Conservation (phyloP, 1,284 basidiomycete species). For the Cryptococcus wingfieldii region DNA sequence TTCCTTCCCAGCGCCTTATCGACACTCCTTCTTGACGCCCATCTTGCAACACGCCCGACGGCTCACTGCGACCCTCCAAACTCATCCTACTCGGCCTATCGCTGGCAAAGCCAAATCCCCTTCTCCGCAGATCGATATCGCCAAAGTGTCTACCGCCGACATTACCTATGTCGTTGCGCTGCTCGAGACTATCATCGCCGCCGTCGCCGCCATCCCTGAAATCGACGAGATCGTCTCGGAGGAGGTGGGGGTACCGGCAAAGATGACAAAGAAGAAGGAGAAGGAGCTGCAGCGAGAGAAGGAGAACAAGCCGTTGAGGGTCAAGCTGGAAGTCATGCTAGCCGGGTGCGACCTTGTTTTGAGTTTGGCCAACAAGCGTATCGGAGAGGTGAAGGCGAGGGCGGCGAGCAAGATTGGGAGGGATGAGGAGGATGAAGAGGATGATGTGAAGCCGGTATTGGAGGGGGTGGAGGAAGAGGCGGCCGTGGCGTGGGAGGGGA, state of each 20-base stretch:
- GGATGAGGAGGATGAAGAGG: background rate
- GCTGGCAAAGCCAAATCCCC: constrained; percentile 1
- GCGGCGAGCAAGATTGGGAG: constrained; percentile 4
- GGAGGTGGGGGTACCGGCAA: background rate
- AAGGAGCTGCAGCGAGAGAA: constrained; percentile 12
- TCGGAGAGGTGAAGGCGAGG: constrained; percentile 20
- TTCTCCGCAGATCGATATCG: background rate
- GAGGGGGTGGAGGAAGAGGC: background rate
- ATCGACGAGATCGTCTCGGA: background rate
- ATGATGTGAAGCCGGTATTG: background rate
- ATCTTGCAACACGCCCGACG: constrained; percentile 11
- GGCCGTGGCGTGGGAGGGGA: constrained; percentile 14
- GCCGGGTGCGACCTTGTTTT: constrained; percentile 22
- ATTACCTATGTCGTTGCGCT: background rate
- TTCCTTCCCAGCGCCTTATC: constrained; percentile 1
- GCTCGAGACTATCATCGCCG: constrained; percentile 1
- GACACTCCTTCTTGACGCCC: constrained; percentile 8
- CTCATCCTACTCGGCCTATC: constrained; percentile 10
- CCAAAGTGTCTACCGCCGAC: background rate
- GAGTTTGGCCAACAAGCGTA: constrained; percentile 23
- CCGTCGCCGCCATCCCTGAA: background rate
- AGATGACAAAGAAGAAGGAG: background rate
- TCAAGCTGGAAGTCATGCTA: constrained; percentile 23
- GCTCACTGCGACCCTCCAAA: constrained; percentile 12
- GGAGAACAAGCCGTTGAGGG: constrained; percentile 15